A percentile compares a stretch with the other conserved stretches of the same genome.
These are phyloP conservation scores for Fusarium pseudonygamai DNA, from an alignment of 2,329 filamentous ascomycete genomes.

Conservation along the genomic window DNA sequence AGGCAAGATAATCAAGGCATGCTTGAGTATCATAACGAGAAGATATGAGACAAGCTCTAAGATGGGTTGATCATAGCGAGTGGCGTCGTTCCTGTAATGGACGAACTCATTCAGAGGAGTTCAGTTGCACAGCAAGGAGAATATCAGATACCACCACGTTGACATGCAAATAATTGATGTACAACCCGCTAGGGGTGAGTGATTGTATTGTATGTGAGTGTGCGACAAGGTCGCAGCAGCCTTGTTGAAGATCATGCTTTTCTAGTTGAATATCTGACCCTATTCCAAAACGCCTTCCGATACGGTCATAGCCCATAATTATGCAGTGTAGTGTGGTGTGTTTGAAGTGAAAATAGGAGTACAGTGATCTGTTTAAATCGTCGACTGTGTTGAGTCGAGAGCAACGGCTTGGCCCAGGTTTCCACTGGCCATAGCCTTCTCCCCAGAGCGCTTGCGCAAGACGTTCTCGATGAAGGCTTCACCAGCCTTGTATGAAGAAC, in stretches of 20 bases:
- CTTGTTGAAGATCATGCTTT: slow-evolving; percentile 45
- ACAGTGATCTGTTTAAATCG: slow-evolving; percentile 26
- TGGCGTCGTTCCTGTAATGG: neutral
- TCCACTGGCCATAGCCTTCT: slow-evolving; percentile 49
- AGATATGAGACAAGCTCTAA: neutral
- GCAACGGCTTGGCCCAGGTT: slow-evolving; percentile 53
- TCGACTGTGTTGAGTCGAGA: slow-evolving; percentile 45
- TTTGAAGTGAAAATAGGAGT: slow-evolving; percentile 14
- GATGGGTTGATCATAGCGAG: neutral
- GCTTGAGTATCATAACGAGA: no score
- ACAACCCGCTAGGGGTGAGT: slow-evolving; percentile 12
- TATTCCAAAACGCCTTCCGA: slow-evolving; percentile 42
- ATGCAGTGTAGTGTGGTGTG: slow-evolving; percentile 31
- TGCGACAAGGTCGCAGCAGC: slow-evolving; percentile 24
- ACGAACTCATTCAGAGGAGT: neutral
- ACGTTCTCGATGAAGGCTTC: slow-evolving; percentile 99
- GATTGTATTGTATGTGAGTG: slow-evolving; percentile 25
- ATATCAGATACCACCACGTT: neutral
- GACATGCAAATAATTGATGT: slow-evolving; percentile 2
- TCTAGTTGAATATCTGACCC: slow-evolving; percentile 43
- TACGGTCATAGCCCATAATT: slow-evolving; percentile 41
- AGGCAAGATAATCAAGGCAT: neutral
- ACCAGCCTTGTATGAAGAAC: slow-evolving; percentile 96
- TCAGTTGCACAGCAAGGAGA: slow-evolving; percentile 11
- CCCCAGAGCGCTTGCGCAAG: slow-evolving; percentile 77